Evolutionary conservation across 768 basidiomycete genomes (phyloP).

Genomic region (Pholiota molesta): DNA sequence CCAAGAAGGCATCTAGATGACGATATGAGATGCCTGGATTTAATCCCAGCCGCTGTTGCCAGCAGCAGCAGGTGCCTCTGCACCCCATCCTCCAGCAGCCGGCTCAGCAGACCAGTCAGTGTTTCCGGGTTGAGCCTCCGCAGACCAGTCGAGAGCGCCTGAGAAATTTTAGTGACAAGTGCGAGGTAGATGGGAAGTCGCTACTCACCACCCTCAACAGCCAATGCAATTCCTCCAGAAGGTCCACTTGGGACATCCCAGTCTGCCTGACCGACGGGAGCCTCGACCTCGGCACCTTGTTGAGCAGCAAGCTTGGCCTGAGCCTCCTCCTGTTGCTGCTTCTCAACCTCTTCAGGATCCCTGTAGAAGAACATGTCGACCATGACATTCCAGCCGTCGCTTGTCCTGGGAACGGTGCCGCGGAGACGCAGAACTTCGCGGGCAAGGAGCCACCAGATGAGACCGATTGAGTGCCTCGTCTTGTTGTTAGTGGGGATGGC

Average conservation of each 20-base stretch:
- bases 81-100: slow-evolving; percentile 50
- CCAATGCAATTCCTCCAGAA: slow-evolving; percentile 71
- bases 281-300: slow-evolving; percentile 52
- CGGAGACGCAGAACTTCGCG: slow-evolving; percentile 96
- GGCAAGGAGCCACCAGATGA: slow-evolving; percentile 96
- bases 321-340: slow-evolving; percentile 93
- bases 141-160: slow-evolving; percentile 86
- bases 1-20: slow-evolving; percentile 18
- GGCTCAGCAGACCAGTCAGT: slow-evolving; percentile 93
- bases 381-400: slow-evolving; percentile 98
- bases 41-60: slow-evolving; percentile 44
- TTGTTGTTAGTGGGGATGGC: slow-evolving; percentile 99
- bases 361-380: slow-evolving; percentile 99
- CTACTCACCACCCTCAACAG: slow-evolving; percentile 58
- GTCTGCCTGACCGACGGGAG: slow-evolving; percentile 47
- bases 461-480: slow-evolving; percentile 94
- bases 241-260: slow-evolving; percentile 79
- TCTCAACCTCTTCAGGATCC: slow-evolving; percentile 99
- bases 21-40: slow-evolving; percentile 20
- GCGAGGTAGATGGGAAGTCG: neutral
- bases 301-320: slow-evolving; percentile 78
- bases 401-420: slow-evolving; percentile 88
- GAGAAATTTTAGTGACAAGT: slow-evolving; percentile 12
- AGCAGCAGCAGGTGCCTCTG: slow-evolving; percentile 35
- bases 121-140: slow-evolving; percentile 56